These are phyloP conservation scores for Fusarium nurragi DNA, from an alignment of 2,329 filamentous ascomycete genomes.

Conservation along the genomic window DNA sequence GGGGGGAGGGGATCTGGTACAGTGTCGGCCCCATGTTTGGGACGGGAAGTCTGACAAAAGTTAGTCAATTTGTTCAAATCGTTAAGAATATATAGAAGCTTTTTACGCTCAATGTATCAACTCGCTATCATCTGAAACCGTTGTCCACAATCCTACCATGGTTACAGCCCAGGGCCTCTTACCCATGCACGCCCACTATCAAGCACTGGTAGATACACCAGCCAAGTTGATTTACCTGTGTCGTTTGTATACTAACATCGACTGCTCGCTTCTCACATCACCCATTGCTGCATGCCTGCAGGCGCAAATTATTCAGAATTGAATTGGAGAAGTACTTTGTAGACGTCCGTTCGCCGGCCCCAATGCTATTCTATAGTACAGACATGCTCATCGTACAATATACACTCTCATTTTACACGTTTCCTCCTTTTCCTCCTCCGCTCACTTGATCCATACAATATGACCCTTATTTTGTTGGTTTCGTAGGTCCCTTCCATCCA, in stretches of 20 bases:
- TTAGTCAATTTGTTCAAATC: background rate
- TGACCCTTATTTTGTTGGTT: conserved; percentile 8
- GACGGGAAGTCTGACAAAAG: background rate
- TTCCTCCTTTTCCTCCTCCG: conserved; percentile 7
- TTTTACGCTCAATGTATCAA: background rate
- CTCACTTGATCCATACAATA: background rate
- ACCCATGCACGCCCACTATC: too few species aligned
- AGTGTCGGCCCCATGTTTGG: background rate
- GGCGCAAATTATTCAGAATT: conserved; percentile 17
- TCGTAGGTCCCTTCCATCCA: conserved; percentile 45
- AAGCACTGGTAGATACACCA: too few species aligned
- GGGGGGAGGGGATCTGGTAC: too few species aligned
- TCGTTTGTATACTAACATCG: background rate
- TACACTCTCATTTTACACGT: conserved; percentile 41
- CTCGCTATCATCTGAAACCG: background rate
- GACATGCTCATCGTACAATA: conserved; percentile 44
- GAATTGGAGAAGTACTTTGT: conserved; percentile 38
- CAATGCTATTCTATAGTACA: conserved; percentile 44
- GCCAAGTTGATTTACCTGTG: too few species aligned
- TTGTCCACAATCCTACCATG: background rate
- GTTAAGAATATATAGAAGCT: background rate
- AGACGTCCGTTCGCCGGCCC: conserved; percentile 36
- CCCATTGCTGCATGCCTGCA: background rate
- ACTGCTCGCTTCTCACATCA: background rate
- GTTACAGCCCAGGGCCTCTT: too few species aligned